These are phyloP conservation scores for Cutaneotrichosporon sp. DNA, from an alignment of 1,284 basidiomycete genomes.

Conservation along the genomic window DNA sequence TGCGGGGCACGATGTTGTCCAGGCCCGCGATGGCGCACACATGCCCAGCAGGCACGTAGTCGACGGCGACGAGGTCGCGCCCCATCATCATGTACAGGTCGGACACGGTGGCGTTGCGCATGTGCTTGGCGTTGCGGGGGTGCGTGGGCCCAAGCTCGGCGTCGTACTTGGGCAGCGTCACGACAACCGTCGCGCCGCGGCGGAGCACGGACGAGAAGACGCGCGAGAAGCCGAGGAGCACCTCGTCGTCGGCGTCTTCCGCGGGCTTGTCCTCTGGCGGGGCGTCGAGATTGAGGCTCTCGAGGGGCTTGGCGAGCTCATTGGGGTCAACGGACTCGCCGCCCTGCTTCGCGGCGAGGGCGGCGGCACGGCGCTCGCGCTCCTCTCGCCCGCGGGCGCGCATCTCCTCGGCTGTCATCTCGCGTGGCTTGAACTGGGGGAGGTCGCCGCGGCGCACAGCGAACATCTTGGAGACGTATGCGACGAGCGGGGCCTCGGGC, in stretches of 20 bases:
- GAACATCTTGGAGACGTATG: constrained; percentile 99
- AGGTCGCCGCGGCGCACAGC: constrained; percentile 77
- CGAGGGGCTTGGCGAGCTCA: constrained; percentile 31
- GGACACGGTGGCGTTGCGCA: constrained; percentile 65
- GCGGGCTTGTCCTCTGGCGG: constrained; percentile 9
- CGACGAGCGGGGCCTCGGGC: constrained; percentile 66
- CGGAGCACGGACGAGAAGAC: constrained; percentile 89
- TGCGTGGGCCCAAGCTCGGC: constrained; percentile 66
- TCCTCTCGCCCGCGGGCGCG: constrained; percentile 66
- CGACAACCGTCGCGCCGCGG: constrained; percentile 67
- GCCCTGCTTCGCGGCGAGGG: constrained; percentile 40
- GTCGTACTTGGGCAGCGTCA: constrained; percentile 88
- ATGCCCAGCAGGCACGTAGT: constrained; percentile 87
- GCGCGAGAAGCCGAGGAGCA: constrained; percentile 86
- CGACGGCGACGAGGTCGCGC: constrained; percentile 80
- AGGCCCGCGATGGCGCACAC: constrained; percentile 92
- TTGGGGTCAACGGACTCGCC: constrained; percentile 24
- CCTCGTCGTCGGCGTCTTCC: constrained; percentile 56
- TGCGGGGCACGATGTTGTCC: constrained; percentile 86
- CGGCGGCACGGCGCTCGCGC: constrained; percentile 59
- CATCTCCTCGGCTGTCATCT: constrained; percentile 85
- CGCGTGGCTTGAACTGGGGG: constrained; percentile 78
- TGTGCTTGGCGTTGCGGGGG: constrained; percentile 68
- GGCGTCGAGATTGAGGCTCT: constrained; percentile 29
- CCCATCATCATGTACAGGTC: constrained; percentile 99